A percentile compares a stretch with the other conserved stretches of the same genome.
phyloP scores from a whole-genome alignment of 2,329 filamentous ascomycete genomes.

The Colletotrichum sp. region DNA sequence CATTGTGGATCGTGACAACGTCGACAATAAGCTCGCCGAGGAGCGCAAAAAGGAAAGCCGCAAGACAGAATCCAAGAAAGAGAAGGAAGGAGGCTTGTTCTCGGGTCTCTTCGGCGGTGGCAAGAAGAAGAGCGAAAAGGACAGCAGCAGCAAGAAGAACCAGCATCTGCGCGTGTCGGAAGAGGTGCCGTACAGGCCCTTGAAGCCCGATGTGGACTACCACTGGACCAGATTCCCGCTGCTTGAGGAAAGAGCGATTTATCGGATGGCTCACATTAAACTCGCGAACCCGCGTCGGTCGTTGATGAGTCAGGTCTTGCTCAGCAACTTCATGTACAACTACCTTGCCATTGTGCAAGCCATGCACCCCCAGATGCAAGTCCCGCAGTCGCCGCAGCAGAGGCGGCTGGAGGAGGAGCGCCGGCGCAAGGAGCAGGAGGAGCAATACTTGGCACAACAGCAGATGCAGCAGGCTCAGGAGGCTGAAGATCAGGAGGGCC shows the following conservation, averaged over 20 bases:
- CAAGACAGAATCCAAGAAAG: slow-evolving; percentile 82
- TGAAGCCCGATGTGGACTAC: slow-evolving; percentile 91
- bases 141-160: slow-evolving; percentile 75
- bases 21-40: slow-evolving; percentile 75
- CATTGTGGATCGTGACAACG: slow-evolving; percentile 77
- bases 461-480: slow-evolving; percentile 50
- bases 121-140: slow-evolving; percentile 85
- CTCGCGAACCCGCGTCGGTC: slow-evolving; percentile 95
- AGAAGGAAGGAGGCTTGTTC: slow-evolving; percentile 92
- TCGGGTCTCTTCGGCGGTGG: slow-evolving; percentile 90
- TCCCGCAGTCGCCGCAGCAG: slow-evolving; percentile 82
- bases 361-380: slow-evolving; percentile 95
- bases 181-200: slow-evolving; percentile 72
- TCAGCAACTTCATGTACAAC: slow-evolving; percentile 99
- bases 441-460: slow-evolving; percentile 52
- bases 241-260: slow-evolving; percentile 94
- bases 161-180: slow-evolving; percentile 80
- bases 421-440: slow-evolving; percentile 53
- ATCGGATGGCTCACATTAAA: slow-evolving; percentile 98
- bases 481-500: slow-evolving; percentile 49
- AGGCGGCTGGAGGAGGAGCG: slow-evolving; percentile 64
- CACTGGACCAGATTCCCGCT: slow-evolving; percentile 96
- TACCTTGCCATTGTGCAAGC: slow-evolving; percentile 98
- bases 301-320: slow-evolving; percentile 89
- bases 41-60: slow-evolving; percentile 85